A percentile compares a stretch with the other conserved stretches of the same genome.
Conservation (phyloP, 106 monocot species). For the Dioscorea alata region DNA sequence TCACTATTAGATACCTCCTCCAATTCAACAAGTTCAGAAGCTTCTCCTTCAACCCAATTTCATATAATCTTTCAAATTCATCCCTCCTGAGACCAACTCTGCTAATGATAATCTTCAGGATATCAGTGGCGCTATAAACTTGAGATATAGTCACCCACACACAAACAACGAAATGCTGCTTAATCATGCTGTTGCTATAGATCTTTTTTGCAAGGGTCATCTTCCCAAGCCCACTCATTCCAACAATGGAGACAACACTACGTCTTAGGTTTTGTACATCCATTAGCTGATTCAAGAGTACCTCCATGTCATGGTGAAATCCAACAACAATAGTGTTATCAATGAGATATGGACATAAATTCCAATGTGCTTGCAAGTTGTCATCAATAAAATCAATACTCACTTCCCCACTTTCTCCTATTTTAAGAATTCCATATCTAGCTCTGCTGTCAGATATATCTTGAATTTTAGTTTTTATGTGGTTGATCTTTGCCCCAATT, state of each 20-base stretch:
- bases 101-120: slow-evolving; percentile 4
- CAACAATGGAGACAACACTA: slow-evolving; percentile 9
- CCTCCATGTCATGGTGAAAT: slow-evolving; percentile 9
- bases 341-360: neutral
- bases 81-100: neutral
- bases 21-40: slow-evolving; percentile 4
- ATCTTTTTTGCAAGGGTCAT: slow-evolving; percentile 24
- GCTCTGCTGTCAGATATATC: slow-evolving; percentile 7
- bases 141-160: slow-evolving; percentile 14
- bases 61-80: neutral
- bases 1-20: slow-evolving; percentile 19
- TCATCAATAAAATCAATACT: too few relatives aligned
- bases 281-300: neutral
- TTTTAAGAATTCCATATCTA: slow-evolving; percentile 6
- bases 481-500: slow-evolving; percentile 8
- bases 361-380: neutral
- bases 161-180: neutral
- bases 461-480: slow-evolving; percentile 9
- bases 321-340: slow-evolving; percentile 16
- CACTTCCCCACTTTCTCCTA: neutral
- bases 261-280: neutral
- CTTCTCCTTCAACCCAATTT: neutral
- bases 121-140: neutral
- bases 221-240: slow-evolving; percentile 26
- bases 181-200: slow-evolving; percentile 6